phyloP scores from a whole-genome alignment of 805 yeast genomes.

The Saccharomycopsis sp. region DNA sequence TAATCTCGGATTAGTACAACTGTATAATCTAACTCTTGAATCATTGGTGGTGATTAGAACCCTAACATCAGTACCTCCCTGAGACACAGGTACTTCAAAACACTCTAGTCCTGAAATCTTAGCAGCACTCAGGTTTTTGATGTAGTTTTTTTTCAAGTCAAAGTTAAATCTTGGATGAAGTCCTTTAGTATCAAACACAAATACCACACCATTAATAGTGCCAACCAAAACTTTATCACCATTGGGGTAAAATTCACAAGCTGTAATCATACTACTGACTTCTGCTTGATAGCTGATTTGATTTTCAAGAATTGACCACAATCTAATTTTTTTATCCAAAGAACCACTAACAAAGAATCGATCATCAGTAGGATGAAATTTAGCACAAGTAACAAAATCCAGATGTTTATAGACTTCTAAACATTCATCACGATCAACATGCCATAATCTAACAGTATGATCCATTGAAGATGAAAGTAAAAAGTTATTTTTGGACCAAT shows the following conservation, averaged over 20 bases:
- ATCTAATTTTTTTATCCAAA: conserved; percentile 57
- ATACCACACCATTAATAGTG: conserved; percentile 65
- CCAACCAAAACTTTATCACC: conserved; percentile 56
- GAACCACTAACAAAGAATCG: conserved; percentile 79
- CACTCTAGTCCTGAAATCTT: conserved; percentile 71
- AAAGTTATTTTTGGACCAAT: conserved; percentile 86
- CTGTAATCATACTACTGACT: conserved; percentile 60
- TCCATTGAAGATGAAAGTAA: conserved; percentile 78
- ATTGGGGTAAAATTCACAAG: conserved; percentile 60
- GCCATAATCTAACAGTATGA: conserved; percentile 77
- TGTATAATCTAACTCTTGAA: conserved; percentile 62
- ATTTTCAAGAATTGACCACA: conserved; percentile 81
- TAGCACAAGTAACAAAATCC: conserved; percentile 75
- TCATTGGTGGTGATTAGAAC: conserved; percentile 71
- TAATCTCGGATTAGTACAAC: conserved; percentile 40
- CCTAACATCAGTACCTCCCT: conserved; percentile 26
- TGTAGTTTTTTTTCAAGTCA: conserved; percentile 34
- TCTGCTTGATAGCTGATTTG: conserved; percentile 51
- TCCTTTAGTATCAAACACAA: conserved; percentile 52
- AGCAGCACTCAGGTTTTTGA: conserved; percentile 29
- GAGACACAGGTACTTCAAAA: conserved; percentile 24
- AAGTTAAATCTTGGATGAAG: conserved; percentile 37
- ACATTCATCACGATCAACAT: conserved; percentile 54
- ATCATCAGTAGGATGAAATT: conserved; percentile 79
- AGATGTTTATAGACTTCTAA: conserved; percentile 57